These are phyloP conservation scores for Amauroascus niger DNA, from an alignment of 2,329 filamentous ascomycete species.

Conservation along the genomic window DNA sequence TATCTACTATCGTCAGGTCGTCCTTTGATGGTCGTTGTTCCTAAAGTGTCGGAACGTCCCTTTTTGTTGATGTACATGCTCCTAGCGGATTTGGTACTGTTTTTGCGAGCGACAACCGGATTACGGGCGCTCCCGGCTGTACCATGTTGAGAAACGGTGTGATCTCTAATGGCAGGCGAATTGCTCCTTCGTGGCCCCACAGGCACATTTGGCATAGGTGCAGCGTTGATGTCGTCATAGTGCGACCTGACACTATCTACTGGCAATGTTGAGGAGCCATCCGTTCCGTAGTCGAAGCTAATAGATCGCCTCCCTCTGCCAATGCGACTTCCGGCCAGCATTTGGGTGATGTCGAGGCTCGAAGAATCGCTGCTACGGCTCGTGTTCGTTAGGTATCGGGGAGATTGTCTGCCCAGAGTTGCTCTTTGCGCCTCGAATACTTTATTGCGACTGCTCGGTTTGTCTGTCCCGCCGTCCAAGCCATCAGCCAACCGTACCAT, in stretches of 20 bases:
- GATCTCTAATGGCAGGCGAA: constrained; percentile 31
- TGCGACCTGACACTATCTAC: background rate
- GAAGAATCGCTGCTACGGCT: constrained; percentile 69
- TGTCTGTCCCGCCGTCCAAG: constrained; percentile 39
- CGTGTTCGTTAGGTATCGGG: constrained; percentile 48
- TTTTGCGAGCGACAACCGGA: constrained; percentile 31
- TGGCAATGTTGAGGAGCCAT: background rate
- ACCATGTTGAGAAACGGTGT: constrained; percentile 22
- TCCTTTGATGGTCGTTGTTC: constrained; percentile 27
- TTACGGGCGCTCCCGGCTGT: constrained; percentile 23
- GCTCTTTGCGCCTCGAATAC: constrained; percentile 28
- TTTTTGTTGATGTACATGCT: constrained; percentile 31
- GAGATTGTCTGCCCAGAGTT: constrained; percentile 35
- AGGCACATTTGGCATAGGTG: constrained; percentile 75
- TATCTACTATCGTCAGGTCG: constrained; percentile 26
- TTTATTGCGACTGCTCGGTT: constrained; percentile 31
- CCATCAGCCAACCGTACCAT: constrained; percentile 54
- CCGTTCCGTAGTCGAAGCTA: constrained; percentile 37
- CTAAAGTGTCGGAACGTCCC: constrained; percentile 32
- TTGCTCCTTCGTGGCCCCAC: constrained; percentile 58
- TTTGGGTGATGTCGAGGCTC: constrained; percentile 61
- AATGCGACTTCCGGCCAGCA: constrained; percentile 28
- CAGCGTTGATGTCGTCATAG: constrained; percentile 58
- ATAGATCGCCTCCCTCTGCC: constrained; percentile 33
- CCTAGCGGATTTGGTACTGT: constrained; percentile 37